A percentile compares a stretch with the other conserved stretches of the same genome.
Conservation (phyloP, 257 asterid species). For the Solanum corneliomulleri region DNA sequence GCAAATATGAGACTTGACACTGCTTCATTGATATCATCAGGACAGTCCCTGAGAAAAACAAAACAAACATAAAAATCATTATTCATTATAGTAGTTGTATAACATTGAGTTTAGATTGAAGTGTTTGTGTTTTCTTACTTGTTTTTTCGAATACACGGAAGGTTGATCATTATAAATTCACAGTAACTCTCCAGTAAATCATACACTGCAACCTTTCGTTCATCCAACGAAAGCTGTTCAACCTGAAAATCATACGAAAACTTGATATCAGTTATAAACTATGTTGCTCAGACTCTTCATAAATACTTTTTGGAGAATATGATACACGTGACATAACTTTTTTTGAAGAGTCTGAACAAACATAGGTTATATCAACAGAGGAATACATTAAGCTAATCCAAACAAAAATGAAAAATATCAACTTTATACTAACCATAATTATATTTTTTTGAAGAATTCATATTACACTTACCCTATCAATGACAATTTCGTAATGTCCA, state of each 20-base stretch:
- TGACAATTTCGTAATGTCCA: constrained; percentile 44
- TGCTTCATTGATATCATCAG: constrained; percentile 65
- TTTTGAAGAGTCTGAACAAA: background rate
- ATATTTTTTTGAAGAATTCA: background rate
- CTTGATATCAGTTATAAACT: background rate
- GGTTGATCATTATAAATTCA: constrained; percentile 39
- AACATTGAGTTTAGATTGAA: background rate
- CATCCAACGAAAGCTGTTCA: constrained; percentile 55
- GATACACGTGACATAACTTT: background rate
- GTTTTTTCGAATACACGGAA: constrained; percentile 50
- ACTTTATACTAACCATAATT: background rate
- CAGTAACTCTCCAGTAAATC: constrained; percentile 50
- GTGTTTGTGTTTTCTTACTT: constrained; percentile 19
- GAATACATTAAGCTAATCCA: background rate
- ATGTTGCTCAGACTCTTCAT: background rate
- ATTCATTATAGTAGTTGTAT: background rate
- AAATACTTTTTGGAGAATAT: background rate
- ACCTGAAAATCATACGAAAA: constrained; percentile 26
- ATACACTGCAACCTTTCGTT: constrained; percentile 36
- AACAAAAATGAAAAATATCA: background rate
- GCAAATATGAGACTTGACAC: constrained; percentile 60
- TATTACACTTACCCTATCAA: constrained; percentile 33
- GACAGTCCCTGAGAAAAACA: constrained; percentile 46
- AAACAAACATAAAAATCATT: background rate
- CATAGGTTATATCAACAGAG: background rate